phyloP scores from a whole-genome alignment of 352 stramenopile species.

The Phytopythium mirpurense region DNA sequence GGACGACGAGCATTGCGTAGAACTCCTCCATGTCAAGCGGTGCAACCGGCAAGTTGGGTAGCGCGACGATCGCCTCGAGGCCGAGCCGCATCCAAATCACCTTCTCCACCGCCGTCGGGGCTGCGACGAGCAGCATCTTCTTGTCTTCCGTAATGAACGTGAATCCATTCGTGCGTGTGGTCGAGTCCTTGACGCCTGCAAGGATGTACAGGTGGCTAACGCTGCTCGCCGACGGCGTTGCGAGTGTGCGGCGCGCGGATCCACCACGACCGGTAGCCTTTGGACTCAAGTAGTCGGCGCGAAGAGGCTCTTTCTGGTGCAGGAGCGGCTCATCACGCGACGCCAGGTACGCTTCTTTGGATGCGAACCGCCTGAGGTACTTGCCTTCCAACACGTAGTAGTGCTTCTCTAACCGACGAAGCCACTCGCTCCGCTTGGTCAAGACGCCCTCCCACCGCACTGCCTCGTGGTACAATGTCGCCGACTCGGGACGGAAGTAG shows the following conservation, averaged over 20 bases:
- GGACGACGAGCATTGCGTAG: slow-evolving; percentile 85
- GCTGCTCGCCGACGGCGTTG: slow-evolving; percentile 33
- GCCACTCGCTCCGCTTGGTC: slow-evolving; percentile 76
- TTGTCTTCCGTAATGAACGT: slow-evolving; percentile 88
- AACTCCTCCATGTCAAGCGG: slow-evolving; percentile 87
- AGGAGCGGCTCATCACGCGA: slow-evolving; percentile 72
- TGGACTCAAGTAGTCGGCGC: slow-evolving; percentile 30
- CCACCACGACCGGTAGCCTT: slow-evolving; percentile 15
- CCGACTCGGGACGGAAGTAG: slow-evolving; percentile 52
- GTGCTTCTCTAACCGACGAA: slow-evolving; percentile 76
- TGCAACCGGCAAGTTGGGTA: slow-evolving; percentile 70
- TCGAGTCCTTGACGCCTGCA: slow-evolving; percentile 82
- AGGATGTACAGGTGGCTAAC: slow-evolving; percentile 78
- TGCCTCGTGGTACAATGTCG: slow-evolving; percentile 71
- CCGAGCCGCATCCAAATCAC: slow-evolving; percentile 86
- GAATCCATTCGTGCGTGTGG: slow-evolving; percentile 71
- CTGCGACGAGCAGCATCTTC: slow-evolving; percentile 74
- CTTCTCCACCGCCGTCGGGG: slow-evolving; percentile 76
- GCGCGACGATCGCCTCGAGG: slow-evolving; percentile 80
- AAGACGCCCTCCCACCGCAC: slow-evolving; percentile 83
- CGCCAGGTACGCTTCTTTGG: slow-evolving; percentile 79
- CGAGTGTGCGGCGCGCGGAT: slow-evolving; percentile 30
- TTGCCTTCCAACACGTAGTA: slow-evolving; percentile 87
- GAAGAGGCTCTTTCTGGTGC: slow-evolving; percentile 33
- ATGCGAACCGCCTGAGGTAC: slow-evolving; percentile 76